Evolutionary conservation across 1,139 yeast genomes (phyloP).

Genomic region (Diutina pseudorugosa): DNA sequence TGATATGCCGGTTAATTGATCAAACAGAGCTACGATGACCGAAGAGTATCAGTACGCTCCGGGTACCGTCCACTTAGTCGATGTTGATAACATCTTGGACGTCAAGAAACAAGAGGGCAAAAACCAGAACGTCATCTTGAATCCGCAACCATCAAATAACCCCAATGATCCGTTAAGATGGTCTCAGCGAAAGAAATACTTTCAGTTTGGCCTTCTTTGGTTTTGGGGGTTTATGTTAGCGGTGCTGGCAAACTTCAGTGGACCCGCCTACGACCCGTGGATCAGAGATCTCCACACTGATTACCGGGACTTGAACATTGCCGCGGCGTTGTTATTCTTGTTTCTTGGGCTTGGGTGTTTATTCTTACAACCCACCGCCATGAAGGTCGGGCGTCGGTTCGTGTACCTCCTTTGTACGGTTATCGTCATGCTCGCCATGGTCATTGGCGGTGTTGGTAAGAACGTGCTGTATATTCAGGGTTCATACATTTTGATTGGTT

Average conservation of each 20-base stretch:
- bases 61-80: conserved; percentile 51
- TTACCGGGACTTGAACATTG: conserved; percentile 16
- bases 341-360: conserved; percentile 28
- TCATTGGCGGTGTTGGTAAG: conserved; percentile 23
- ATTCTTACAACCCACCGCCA: conserved; percentile 28
- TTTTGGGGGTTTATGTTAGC: conserved; percentile 29
- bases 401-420: conserved; percentile 24
- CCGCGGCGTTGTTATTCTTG: conserved; percentile 22
- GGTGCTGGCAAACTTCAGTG: conserved; percentile 26
- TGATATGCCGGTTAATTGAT: neutral
- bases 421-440: conserved; percentile 19
- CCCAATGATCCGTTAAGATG: conserved; percentile 34
- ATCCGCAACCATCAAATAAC: conserved; percentile 31
- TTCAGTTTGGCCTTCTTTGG: conserved; percentile 23
- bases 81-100: conserved; percentile 24
- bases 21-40: neutral
- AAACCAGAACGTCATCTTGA: conserved; percentile 19
- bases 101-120: conserved; percentile 17
- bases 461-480: conserved; percentile 18
- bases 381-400: conserved; percentile 27
- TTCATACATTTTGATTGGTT: conserved; percentile 23
- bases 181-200: conserved; percentile 18
- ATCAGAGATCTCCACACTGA: conserved; percentile 19
- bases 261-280: conserved; percentile 30
- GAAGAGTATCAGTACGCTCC: conserved; percentile 23